Base-by-base conservation (phyloP, 352 stramenopile species). In the Globisporangium parvum region DNA sequence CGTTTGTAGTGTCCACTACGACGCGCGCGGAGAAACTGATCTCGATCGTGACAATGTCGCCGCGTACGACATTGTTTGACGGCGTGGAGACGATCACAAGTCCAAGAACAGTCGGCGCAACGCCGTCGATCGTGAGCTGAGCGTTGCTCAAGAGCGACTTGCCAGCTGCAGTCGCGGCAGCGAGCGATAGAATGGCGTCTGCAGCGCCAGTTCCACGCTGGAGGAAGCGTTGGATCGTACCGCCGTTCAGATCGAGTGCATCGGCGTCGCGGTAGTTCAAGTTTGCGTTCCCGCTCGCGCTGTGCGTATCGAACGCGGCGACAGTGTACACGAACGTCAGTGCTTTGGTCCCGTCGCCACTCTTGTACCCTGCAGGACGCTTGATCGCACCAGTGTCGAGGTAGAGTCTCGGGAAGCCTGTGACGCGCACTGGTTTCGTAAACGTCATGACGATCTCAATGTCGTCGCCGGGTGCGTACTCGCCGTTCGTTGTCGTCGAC, bases 271-370 rank as follows among this genome's bases (percentile, higher is more conserved):
- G 77, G 54, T 92, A 91, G 47, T 93, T 85, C 17, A 94, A 61
- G 42, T 71, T 72, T 5, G 61, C 50, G 15, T 71, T 75, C 17
- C 76, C 74, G 6, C 67, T 75, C 6, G 47, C 59, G 11, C 47
- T 67, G 51, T 81, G 73, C 2, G 68, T 69, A 52, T 94, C 85
- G 51, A 85, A 85, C 5, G 77, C 62, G 0, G 67, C 69, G 4
- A 94, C 75, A 0, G 65, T 85, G 65, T 93, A 95, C n/a, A 77
- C 55, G 65, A 95, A 93, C 5, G 60, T 75, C 0, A 95, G 51
- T 31, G 67, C 55, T 47, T 80, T 88, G 0, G 77, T 85, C 10
- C 73, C 80, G 41, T 73, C 77, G 1, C 85, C 85, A 24, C 69
- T 73, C 24, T 51, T 69, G 64, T 91, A 95, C 3, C 73, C 69